Conservation (phyloP, 768 basidiomycete species). For the Xanthoconium stramineum region DNA sequence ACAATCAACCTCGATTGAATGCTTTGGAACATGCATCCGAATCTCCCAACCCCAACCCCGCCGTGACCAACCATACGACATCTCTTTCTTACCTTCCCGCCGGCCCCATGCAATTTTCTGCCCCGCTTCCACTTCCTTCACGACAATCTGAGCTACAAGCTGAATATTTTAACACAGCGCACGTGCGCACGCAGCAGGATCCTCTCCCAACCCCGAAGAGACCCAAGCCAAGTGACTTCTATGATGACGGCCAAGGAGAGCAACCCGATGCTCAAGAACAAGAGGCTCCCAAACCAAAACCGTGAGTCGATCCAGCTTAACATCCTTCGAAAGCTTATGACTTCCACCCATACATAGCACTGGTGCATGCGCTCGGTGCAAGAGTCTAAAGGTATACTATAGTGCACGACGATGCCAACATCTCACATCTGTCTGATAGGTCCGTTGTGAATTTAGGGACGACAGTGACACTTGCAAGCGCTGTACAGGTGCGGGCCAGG, state of each 20-base stretch:
- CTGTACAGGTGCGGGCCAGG: conserved; percentile 65
- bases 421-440: conserved; percentile 38
- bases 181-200: conserved; percentile 1
- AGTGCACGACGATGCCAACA: not conserved
- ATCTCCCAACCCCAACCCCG: conserved; percentile 8
- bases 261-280: conserved; percentile 22
- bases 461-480: conserved; percentile 75
- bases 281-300: conserved; percentile 19
- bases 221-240: conserved; percentile 18
- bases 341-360: conserved; percentile 30
- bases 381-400: conserved; percentile 44
- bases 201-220: conserved; percentile 16
- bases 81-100: conserved; percentile 18
- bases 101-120: conserved; percentile 32
- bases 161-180: conserved; percentile 18
- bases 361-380: conserved; percentile 74
- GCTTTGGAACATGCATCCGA: conserved; percentile 13
- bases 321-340: not conserved
- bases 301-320: conserved; percentile 13
- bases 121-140: conserved; percentile 25
- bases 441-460: conserved; percentile 72
- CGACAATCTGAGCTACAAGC: conserved; percentile 30
- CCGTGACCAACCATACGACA: conserved; percentile 1
- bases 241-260: conserved; percentile 15
- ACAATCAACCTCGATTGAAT: conserved; percentile 10